phyloP scores from a whole-genome alignment of 768 basidiomycete species.

The Zangia roseola region DNA sequence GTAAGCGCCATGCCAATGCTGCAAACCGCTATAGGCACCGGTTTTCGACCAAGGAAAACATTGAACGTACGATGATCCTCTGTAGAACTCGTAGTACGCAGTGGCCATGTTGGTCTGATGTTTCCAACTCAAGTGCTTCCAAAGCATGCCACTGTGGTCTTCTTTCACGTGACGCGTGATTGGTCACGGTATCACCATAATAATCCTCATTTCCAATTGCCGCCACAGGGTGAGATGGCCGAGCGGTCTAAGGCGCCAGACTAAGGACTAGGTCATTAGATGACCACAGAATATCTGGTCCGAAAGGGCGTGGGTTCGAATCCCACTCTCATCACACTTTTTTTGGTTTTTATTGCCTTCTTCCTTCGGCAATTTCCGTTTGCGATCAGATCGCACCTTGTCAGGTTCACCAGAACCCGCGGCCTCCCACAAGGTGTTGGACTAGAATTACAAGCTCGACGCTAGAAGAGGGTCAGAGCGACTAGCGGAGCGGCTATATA shows the following conservation, averaged over 20 bases:
- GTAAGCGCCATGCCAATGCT: constrained; percentile 98
- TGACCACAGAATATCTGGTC: constrained; percentile 33
- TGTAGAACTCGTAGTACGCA: constrained; percentile 91
- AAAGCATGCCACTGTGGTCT: not conserved
- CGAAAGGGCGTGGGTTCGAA: constrained; percentile 44
- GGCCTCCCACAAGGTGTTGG: too few species aligned
- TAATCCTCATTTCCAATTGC: constrained; percentile 4
- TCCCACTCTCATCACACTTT: constrained; percentile 36
- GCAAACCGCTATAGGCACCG: constrained; percentile 3
- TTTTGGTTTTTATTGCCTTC: not conserved
- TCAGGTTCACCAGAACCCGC: too few species aligned
- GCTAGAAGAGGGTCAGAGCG: too few species aligned
- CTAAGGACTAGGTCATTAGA: constrained; percentile 43
- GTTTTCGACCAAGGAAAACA: not conserved
- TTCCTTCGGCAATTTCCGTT: too few species aligned
- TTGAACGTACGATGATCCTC: constrained; percentile 78
- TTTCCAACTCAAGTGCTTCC: constrained; percentile 6
- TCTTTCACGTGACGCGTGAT: not conserved
- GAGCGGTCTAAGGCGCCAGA: constrained; percentile 65
- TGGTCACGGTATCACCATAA: not conserved
- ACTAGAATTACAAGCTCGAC: too few species aligned
- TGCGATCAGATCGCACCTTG: too few species aligned
- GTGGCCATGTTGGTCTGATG: constrained; percentile 56
- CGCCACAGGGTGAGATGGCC: constrained; percentile 42
- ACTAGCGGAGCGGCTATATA: too few species aligned